Evolutionary conservation across 495 filamentous ascomycete genomes (phyloP).

Genomic region (Gamarada debralockiae): DNA sequence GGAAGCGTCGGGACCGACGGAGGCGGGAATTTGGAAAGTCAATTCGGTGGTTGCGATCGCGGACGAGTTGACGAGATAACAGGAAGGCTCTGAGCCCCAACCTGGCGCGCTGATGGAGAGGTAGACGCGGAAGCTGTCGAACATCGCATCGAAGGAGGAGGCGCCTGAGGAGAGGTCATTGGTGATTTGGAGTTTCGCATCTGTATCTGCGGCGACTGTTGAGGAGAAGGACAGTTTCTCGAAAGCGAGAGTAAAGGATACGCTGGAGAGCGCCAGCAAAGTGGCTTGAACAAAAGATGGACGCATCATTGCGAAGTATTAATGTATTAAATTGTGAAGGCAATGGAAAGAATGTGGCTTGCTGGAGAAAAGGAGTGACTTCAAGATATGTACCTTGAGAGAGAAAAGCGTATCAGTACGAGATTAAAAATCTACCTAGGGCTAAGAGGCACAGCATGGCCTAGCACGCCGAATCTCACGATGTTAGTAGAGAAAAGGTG

Average conservation of each 20-base stretch:
- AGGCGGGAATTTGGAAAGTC: conserved; percentile 19
- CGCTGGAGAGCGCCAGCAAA: neutral
- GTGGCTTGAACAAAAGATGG: too few relatives aligned
- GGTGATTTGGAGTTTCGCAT: conserved; percentile 4
- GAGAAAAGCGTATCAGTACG: too few relatives aligned
- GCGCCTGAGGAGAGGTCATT: conserved; percentile 6
- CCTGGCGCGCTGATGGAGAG: conserved; percentile 19
- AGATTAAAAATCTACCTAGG: too few relatives aligned
- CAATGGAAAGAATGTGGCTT: too few relatives aligned
- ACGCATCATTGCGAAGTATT: too few relatives aligned
- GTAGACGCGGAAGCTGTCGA: conserved; percentile 17
- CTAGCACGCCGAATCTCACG: too few relatives aligned
- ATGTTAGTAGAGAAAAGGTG: too few relatives aligned
- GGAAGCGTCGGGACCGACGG: conserved; percentile 20
- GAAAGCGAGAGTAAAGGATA: neutral
- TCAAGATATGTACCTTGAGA: too few relatives aligned
- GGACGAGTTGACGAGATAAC: conserved; percentile 25
- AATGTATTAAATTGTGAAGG: too few relatives aligned
- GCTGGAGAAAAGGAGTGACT: too few relatives aligned
- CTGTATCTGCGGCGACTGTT: conserved; percentile 8
- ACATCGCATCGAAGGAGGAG: conserved; percentile 12
- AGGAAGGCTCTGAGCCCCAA: conserved; percentile 7
- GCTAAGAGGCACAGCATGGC: too few relatives aligned
- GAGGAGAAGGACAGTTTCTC: neutral
- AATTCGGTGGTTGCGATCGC: conserved; percentile 13